A percentile compares a stretch with the other conserved stretches of the same genome.
phyloP scores from a whole-genome alignment of 805 yeast species.

The Yarrowia phangngaensis region DNA sequence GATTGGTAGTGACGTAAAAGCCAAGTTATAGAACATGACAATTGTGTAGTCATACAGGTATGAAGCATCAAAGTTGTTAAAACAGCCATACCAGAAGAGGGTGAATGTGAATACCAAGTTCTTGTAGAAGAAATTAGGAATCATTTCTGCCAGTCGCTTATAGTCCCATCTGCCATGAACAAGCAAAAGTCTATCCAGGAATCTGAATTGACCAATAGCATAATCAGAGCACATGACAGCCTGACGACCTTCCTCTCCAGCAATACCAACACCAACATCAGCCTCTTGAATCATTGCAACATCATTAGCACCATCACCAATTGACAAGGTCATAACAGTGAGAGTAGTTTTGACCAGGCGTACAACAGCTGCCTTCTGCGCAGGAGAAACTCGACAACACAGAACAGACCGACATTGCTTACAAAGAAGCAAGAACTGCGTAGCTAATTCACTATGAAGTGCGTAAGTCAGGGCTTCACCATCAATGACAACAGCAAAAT shows the following conservation, averaged over 20 bases:
- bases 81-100: slow-evolving; percentile 75
- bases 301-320: slow-evolving; percentile 86
- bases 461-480: slow-evolving; percentile 63
- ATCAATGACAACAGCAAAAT: slow-evolving; percentile 64
- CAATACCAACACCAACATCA: slow-evolving; percentile 79
- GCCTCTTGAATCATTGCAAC: slow-evolving; percentile 89
- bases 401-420: slow-evolving; percentile 73
- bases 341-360: slow-evolving; percentile 60
- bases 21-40: slow-evolving; percentile 75
- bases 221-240: slow-evolving; percentile 86
- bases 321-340: slow-evolving; percentile 73
- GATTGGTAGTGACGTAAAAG: slow-evolving; percentile 77
- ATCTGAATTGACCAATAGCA: slow-evolving; percentile 77
- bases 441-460: slow-evolving; percentile 44
- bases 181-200: slow-evolving; percentile 57
- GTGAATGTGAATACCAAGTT: slow-evolving; percentile 71
- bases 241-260: slow-evolving; percentile 84
- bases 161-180: slow-evolving; percentile 86
- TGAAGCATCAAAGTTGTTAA: slow-evolving; percentile 66
- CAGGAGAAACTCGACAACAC: slow-evolving; percentile 83
- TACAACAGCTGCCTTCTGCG: slow-evolving; percentile 77
- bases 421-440: slow-evolving; percentile 65
- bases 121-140: slow-evolving; percentile 76
- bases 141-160: slow-evolving; percentile 69
- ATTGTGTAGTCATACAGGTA: slow-evolving; percentile 75